These are phyloP conservation scores for Globisporangium sylvaticum DNA, from an alignment of 352 stramenopile species.

Conservation along the genomic window DNA sequence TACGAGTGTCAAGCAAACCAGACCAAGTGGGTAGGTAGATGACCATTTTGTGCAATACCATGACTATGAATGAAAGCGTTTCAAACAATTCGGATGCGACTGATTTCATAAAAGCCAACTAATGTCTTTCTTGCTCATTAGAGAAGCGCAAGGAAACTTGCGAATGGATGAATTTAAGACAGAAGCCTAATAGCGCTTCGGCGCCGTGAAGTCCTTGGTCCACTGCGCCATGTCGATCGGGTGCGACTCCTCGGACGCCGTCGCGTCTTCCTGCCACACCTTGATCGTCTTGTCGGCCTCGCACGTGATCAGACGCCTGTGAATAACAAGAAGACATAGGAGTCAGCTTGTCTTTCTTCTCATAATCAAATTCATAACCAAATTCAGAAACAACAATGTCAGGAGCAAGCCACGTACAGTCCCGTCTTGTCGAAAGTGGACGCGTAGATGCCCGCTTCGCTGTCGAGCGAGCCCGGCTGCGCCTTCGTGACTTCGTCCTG, in stretches of 20 bases:
- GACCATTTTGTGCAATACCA: neutral
- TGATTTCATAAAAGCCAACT: neutral
- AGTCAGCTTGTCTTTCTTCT: neutral
- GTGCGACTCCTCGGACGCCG: slow-evolving; percentile 93
- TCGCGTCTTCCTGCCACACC: slow-evolving; percentile 96
- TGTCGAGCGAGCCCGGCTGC: slow-evolving; percentile 95
- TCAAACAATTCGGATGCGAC: neutral
- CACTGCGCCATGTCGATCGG: slow-evolving; percentile 97
- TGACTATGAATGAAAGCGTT: neutral
- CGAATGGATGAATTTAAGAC: neutral
- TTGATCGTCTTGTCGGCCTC: slow-evolving; percentile 99
- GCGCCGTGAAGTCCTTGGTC: slow-evolving; percentile 92
- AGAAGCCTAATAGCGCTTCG: slow-evolving; percentile 66
- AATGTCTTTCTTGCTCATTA: neutral
- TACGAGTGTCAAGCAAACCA: too few species aligned
- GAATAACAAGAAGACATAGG: slow-evolving; percentile 1
- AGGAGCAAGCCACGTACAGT: slow-evolving; percentile 38
- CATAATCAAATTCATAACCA: neutral
- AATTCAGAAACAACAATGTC: slow-evolving; percentile 1
- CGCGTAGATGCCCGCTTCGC: slow-evolving; percentile 97
- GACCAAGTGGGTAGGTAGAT: too few species aligned
- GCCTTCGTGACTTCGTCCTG: slow-evolving; percentile 93
- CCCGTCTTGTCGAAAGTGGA: slow-evolving; percentile 97
- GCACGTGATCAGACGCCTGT: slow-evolving; percentile 95
- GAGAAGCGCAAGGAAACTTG: too few species aligned